A percentile compares a stretch with the other conserved stretches of the same genome.
phyloP scores from a whole-genome alignment of 2,329 filamentous ascomycete species.

The Aspergillus persii region DNA sequence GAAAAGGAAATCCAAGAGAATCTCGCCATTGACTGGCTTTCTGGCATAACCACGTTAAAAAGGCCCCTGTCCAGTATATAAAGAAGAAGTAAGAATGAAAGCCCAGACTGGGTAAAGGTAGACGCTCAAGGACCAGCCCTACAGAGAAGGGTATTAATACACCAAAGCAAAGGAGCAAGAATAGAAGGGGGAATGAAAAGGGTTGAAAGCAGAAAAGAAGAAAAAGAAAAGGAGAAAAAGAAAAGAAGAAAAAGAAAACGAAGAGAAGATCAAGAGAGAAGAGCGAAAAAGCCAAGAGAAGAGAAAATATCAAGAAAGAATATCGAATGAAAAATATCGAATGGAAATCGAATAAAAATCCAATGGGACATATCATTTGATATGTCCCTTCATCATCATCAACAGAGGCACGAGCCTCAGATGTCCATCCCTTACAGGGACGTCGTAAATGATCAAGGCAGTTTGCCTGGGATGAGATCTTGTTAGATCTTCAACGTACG shows the following conservation, averaged over 20 bases:
- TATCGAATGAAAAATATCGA: slow-evolving; percentile 11
- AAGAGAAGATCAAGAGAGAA: slow-evolving; percentile 8
- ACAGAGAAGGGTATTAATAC: slow-evolving; percentile 32
- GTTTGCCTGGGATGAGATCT: neutral
- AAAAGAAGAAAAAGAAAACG: slow-evolving; percentile 8
- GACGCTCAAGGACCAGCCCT: slow-evolving; percentile 39
- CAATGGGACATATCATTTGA: neutral
- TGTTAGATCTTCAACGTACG: neutral
- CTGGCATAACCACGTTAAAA: slow-evolving; percentile 42
- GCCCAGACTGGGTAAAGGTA: slow-evolving; percentile 24
- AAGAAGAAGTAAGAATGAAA: slow-evolving; percentile 16
- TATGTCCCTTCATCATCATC: slow-evolving; percentile 14
- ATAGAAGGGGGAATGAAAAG: slow-evolving; percentile 6
- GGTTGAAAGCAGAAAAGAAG: slow-evolving; percentile 6
- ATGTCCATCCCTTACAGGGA: slow-evolving; percentile 1
- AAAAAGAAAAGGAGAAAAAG: slow-evolving; percentile 6
- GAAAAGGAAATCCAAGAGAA: slow-evolving; percentile 25
- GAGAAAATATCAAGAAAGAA: slow-evolving; percentile 11
- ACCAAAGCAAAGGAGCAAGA: slow-evolving; percentile 11
- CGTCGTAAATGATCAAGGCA: neutral
- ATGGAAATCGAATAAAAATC: neutral
- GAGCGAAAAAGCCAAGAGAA: neutral
- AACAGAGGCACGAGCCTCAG: neutral
- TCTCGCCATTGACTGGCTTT: slow-evolving; percentile 39
- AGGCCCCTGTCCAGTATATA: slow-evolving; percentile 24